phyloP scores from a whole-genome alignment of 164 flowering plant genomes.

The Annona squamosa region DNA sequence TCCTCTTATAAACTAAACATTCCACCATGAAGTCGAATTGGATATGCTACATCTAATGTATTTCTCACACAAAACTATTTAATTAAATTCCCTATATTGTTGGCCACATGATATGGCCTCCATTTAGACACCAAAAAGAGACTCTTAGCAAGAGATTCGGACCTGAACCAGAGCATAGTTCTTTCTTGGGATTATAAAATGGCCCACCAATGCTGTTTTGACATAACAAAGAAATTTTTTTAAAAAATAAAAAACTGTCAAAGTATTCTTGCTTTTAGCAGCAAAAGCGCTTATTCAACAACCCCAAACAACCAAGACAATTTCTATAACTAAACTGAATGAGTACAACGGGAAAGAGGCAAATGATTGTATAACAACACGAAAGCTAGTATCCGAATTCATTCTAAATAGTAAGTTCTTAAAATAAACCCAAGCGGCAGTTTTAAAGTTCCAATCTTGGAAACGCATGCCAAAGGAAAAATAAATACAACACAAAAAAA shows the following conservation, averaged over 20 bases:
- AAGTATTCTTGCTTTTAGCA: too few species aligned
- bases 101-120: neutral
- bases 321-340: neutral
- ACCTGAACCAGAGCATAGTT: neutral
- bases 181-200: neutral
- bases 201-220: neutral
- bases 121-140: neutral
- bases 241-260: too few species aligned
- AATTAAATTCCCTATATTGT: too few species aligned
- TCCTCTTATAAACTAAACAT: too few species aligned
- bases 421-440: neutral
- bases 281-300: neutral
- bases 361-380: neutral
- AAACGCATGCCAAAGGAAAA: neutral
- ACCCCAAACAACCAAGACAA: neutral
- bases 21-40: too few species aligned
- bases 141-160: neutral
- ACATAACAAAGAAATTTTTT: neutral
- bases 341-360: neutral
- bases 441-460: neutral
- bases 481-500: neutral
- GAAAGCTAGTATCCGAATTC: neutral
- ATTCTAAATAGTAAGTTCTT: neutral
- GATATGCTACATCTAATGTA: too few species aligned
- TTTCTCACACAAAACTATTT: too few species aligned